Base-by-base conservation (phyloP, 306 rosid species). In the Cucumis cinereus region DNA sequence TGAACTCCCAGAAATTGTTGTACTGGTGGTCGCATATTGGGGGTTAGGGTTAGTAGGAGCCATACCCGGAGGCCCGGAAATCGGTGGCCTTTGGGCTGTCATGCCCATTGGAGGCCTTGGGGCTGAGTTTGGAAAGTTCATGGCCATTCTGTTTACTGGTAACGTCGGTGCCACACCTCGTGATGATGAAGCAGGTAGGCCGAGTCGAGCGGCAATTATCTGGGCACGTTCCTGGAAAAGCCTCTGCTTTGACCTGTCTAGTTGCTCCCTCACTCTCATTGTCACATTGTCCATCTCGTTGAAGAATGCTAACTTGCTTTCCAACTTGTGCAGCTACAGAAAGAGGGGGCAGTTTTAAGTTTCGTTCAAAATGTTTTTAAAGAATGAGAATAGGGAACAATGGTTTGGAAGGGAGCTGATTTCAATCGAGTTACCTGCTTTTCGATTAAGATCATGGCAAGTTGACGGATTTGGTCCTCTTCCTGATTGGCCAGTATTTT, bases 141-240 rank as follows among this genome's bases (percentile, higher is more conserved):
- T 84, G 72, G 85, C 84, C 73, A 84, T 78, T 79, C 92, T 85
- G 78, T 82, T 88, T 66, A 85, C 50, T 43, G 92, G 87, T 72
- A 89, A 23, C 6, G 88, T 75, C 60, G 93, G 80, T 4, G 93
- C 86, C 63, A 78, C 78, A 43, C 79, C 88, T 82, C 93, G 87
- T 60, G 96, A 88, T 5, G 97, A 80, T 26, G 92, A 87, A 75
- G 88, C 81, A 22, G 93, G 90, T 73, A 89, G 2, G 70, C 97
- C 97, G 36, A 91, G 90, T 73, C 90, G 87, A 63, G 96, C 84
- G 36, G 97, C 90, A 74, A 93, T 93, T 72, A 93, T 90, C 84
- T 88, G 77, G 23, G 96, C 96, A 69, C 98, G 90, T 72, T 93
- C 98, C 77, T 93, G 98, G 87, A 85, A 93, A 60, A 93, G 97